phyloP scores from a whole-genome alignment of 2,329 filamentous ascomycete species.

The Trichoderma endophyticum region DNA sequence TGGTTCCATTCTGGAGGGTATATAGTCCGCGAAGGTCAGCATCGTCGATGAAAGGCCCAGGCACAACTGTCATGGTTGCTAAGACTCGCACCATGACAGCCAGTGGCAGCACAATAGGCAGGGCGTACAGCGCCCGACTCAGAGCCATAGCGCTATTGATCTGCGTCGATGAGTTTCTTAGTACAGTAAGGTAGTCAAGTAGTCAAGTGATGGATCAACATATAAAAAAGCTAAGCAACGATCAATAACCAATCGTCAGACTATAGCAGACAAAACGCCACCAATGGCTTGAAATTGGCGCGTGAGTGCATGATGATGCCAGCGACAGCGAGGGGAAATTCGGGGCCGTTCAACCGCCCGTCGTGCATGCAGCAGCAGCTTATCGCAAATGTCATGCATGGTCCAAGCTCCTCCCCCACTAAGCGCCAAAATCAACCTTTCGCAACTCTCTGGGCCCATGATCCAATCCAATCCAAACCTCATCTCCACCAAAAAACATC shows the following conservation, averaged over 20 bases:
- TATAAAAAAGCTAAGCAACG: background rate
- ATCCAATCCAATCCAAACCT: constrained; percentile 12
- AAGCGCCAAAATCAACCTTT: background rate
- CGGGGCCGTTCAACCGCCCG: background rate
- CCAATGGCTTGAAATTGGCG: background rate
- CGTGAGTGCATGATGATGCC: background rate
- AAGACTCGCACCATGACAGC: constrained; percentile 4
- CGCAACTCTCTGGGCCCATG: constrained; percentile 4
- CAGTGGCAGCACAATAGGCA: constrained; percentile 13
- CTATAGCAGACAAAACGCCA: background rate
- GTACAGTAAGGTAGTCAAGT: background rate
- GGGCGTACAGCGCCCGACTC: constrained; percentile 6
- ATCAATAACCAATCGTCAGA: background rate
- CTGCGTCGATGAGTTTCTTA: background rate
- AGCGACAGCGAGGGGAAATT: background rate
- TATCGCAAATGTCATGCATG: constrained; percentile 17
- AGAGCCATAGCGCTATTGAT: constrained; percentile 4
- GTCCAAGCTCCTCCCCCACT: constrained; percentile 20
- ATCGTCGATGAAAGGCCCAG: background rate
- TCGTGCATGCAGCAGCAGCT: background rate
- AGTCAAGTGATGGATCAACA: background rate
- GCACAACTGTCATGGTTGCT: background rate
- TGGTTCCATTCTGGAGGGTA: constrained; percentile 1
- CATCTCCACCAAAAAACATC: constrained; percentile 9
- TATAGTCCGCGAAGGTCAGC: background rate